Evolutionary conservation across 169 alveolate species (phyloP), one percentile per base, ranked within the genome.

Genomic region (Hepatocystis sp.): DNA sequence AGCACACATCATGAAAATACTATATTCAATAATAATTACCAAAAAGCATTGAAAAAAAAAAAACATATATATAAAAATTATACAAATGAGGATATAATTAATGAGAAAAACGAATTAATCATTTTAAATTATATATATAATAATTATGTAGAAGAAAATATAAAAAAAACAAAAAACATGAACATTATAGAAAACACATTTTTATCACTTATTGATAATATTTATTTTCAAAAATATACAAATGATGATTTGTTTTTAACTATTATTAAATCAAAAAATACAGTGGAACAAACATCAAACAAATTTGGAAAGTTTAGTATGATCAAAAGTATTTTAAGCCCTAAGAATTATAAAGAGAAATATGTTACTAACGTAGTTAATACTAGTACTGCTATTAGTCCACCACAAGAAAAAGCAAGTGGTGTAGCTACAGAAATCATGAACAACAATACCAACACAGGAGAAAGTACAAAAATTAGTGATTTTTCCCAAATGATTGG

Each of bases 61-160:
- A 65, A 65, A 30, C 19, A 66, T 66, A 7, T 28, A 30, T 11
- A 65, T 66, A 47, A 30, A 30, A 30, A 28, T 17, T 23, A 39
- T 13, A 23, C 64, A 11, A 19, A 56, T 1, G 47, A 52, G 42
- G 66, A 61, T 42, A 17, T 47, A 13, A n/a, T 23, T 30, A 71
- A 71, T 23, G 76, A 71, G 58, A 71, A 27, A 40, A 19, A 56
- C 21, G 86, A 71, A 13, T 13, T 71, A 23, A 71, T 56, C 21
- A 56, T 71, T n/a, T 46, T 71, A 56, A 39, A 71, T 47, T 71
- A 71, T 34, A 71, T 71, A 21, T 71, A 71, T 17, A 71, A 21
- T 2, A 71, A 71, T 13, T 71, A 42, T 27, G 30, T 27, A 0
- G 17, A 71, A 23, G 86, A 71, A 47, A 23, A 61, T 42, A 0